Evolutionary conservation across 2,329 filamentous ascomycete genomes (phyloP), one percentile per base, ranked within the genome.

Genomic region (Colletotrichum agaves): DNA sequence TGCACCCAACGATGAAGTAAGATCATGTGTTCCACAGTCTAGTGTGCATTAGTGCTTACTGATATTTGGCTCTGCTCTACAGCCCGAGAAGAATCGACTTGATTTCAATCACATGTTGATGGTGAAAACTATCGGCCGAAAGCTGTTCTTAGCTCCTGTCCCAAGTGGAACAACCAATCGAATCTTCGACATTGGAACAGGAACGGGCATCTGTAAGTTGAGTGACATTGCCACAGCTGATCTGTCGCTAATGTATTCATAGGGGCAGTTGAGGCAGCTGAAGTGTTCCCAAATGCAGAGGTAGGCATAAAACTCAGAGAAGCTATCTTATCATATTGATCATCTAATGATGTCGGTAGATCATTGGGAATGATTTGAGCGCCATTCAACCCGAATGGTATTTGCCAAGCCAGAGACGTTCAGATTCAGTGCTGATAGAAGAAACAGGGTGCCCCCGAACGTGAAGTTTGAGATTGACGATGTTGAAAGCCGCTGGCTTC

Each of bases 401-500:
- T 4, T 15, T 10, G 2, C 0, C 15, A 21, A 21, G 11, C 21
- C n/a, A 1, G 1, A 7, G 8, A 35, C 15, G 3, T 21, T 19
- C 8, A 4, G 5, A 21, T 3, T 41, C 7, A 11, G 13, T n/a
- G 53, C 19, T 49, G 11, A 49, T 21, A 19, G 21, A 49, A 5
- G 27, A 31, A n/a, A 3, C 1, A 52, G 76, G 73, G 70, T 93
- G 0, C 91, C 91, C 0, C 85, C 82, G 27, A 92, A 91, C 71
- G 86, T 89, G 66, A 82, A 85, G 63, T 91, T 91, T 71, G 82
- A 89, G 63, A 84, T 91, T 35, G 89, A 91, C 74, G 89, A 92
- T 73, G 85, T 87, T 23, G 87, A 89, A 73, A 81, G 84, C 21
- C 69, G 74, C 12, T 82, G 80, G 80, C 75, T 80, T 69, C 77